A percentile compares a stretch with the other conserved stretches of the same genome.
Conservation (phyloP, 2,329 filamentous ascomycete species). For the Colletotrichum filicis region DNA sequence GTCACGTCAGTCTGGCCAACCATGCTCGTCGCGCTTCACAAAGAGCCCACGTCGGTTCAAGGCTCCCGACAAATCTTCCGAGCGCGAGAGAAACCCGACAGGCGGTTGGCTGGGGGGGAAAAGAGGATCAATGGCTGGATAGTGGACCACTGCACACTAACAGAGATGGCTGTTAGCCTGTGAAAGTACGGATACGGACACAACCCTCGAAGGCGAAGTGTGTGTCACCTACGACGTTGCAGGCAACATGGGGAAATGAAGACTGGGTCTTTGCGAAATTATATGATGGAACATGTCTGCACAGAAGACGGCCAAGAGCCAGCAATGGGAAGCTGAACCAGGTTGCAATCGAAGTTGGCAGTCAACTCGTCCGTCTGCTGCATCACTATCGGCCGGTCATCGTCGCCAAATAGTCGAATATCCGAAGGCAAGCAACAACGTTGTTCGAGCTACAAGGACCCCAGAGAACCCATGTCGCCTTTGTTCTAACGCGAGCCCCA, state of each 20-base stretch:
- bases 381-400: neutral
- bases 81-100: neutral
- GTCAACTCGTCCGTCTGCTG: neutral
- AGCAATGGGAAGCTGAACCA: neutral
- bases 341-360: neutral
- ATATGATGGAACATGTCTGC: neutral
- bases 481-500: constrained; percentile 16
- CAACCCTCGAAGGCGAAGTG: neutral
- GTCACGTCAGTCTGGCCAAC: constrained; percentile 28
- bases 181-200: neutral
- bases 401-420: constrained; percentile 24
- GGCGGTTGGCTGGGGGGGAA: neutral
- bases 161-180: neutral
- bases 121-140: neutral
- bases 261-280: constrained; percentile 12
- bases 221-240: neutral
- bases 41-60: constrained; percentile 14
- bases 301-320: neutral
- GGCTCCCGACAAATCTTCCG: constrained; percentile 28
- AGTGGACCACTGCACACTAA: neutral
- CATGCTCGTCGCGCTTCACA: neutral
- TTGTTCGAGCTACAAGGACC: constrained; percentile 25
- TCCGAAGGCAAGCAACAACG: constrained; percentile 15
- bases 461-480: constrained; percentile 13
- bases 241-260: constrained; percentile 20